Evolutionary conservation across 2,329 filamentous ascomycete species (phyloP).

Genomic region (Emmonsiellopsis sp.): DNA sequence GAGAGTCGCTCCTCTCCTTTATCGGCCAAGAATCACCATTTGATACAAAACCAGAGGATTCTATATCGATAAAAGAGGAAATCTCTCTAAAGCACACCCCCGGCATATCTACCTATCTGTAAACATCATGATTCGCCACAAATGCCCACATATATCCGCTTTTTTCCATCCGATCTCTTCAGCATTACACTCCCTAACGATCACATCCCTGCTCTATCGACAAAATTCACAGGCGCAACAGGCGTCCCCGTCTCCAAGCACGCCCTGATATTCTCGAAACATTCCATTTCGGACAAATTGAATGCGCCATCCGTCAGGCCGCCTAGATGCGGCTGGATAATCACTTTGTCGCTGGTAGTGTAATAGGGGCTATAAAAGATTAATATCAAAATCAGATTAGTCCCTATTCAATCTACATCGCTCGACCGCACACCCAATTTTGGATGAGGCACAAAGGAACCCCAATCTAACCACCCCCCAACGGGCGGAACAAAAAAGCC

Average conservation of each 20-base stretch:
- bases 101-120: too few species aligned
- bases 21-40: too few species aligned
- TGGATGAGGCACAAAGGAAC: too few species aligned
- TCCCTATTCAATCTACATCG: too few species aligned
- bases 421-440: too few species aligned
- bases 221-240: conserved; percentile 28
- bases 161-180: not conserved
- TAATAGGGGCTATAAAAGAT: conserved; percentile 28
- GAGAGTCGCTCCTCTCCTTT: too few species aligned
- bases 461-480: too few species aligned
- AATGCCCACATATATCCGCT: not conserved
- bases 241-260: conserved; percentile 33
- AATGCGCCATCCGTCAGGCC: conserved; percentile 38
- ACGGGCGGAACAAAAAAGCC: not conserved
- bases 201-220: not conserved
- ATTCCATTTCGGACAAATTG: conserved; percentile 36
- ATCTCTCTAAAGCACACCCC: too few species aligned
- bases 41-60: too few species aligned
- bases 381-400: too few species aligned
- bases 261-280: conserved; percentile 39
- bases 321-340: conserved; percentile 39
- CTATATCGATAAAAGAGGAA: too few species aligned
- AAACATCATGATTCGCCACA: not conserved
- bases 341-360: conserved; percentile 30
- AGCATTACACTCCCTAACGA: not conserved